Evolutionary conservation across 495 filamentous ascomycete genomes (phyloP), one percentile per base, ranked within the genome.

Genomic region (Penicillium cinerascens): DNA sequence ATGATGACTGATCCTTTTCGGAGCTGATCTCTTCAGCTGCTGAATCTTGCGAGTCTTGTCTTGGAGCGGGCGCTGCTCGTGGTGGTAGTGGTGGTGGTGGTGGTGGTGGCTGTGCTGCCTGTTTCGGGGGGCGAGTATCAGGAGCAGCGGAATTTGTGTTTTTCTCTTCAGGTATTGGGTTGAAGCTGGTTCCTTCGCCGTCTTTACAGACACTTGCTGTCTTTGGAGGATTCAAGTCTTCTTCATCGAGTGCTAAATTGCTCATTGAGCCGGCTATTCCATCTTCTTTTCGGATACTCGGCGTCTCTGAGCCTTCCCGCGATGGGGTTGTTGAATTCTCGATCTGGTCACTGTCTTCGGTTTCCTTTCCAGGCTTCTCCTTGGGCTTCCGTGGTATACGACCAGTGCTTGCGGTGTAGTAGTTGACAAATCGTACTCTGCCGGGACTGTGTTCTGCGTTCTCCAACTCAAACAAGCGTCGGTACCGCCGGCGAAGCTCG

Each of bases 321-420:
- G 37, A 9, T 5, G 15, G 18, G 18, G 37, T 6, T 7, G 41
- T 27, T 21, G 37, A 3, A 33, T 49, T 15, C 7, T 53, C 26
- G 17, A 27, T 29, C 27, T 40, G 26, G 13, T 47, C 48, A 46
- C 9, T 13, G 5, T 33, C 20, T 6, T 36, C 37, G 13, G 10
- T 11, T 11, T 43, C 27, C 17, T 55, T 47, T 40, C 49, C 26
- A 33, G 42, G 18, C 29, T 58, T 36, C 35, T 44, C 44, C 18
- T 56, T 39, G 42, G 53, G 22, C 16, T 62, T 51, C 26, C 51
- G 51, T 1, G 67, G 57, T 21, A 65, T 43, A 37, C 58, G 56
- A 15, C 90, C 91, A 4, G 86, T 87, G 48, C 88, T 91, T 22
- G 87, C 78, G 8, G 92, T 96, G 61, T 93, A 96, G 65, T 95